Evolutionary conservation across 768 basidiomycete species (phyloP).

Genomic region (Mycena vitilis): DNA sequence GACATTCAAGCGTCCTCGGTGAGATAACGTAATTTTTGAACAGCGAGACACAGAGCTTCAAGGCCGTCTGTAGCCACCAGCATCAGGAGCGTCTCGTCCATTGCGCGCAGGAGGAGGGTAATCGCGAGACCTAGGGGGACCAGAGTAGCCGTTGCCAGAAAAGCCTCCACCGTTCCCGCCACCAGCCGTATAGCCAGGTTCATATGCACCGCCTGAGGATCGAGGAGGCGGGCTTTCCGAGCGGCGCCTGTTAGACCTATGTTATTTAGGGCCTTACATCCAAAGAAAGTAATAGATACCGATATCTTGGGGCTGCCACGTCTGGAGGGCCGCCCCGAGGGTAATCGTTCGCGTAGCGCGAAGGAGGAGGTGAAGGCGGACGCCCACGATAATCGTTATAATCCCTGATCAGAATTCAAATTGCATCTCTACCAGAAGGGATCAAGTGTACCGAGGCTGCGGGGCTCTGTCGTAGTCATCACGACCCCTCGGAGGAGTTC

Average conservation of each 20-base stretch:
- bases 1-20: constrained; percentile 16
- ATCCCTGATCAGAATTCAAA: constrained; percentile 53
- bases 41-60: constrained; percentile 35
- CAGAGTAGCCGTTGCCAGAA: constrained; percentile 63
- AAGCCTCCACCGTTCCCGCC: constrained; percentile 45
- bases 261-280: constrained; percentile 9
- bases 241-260: constrained; percentile 62
- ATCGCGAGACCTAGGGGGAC: constrained; percentile 44
- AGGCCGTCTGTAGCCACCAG: constrained; percentile 53
- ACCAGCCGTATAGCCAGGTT: constrained; percentile 56
- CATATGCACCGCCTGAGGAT: constrained; percentile 60
- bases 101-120: constrained; percentile 56
- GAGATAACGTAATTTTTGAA: constrained; percentile 13
- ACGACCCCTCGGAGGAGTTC: constrained; percentile 67
- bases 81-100: constrained; percentile 55
- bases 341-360: constrained; percentile 62
- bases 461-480: constrained; percentile 74
- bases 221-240: constrained; percentile 77
- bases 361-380: constrained; percentile 63
- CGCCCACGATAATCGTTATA: constrained; percentile 69
- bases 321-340: constrained; percentile 60
- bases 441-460: constrained; percentile 62
- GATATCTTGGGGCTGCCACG: constrained; percentile 58
- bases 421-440: constrained; percentile 3
- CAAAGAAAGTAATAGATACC: constrained; percentile 43